Percentiles rank a stretch among this genome's conserved stretches.
These are phyloP conservation scores for Boletus smithii DNA, from an alignment of 1,284 basidiomycete species.

Conservation along the genomic window DNA sequence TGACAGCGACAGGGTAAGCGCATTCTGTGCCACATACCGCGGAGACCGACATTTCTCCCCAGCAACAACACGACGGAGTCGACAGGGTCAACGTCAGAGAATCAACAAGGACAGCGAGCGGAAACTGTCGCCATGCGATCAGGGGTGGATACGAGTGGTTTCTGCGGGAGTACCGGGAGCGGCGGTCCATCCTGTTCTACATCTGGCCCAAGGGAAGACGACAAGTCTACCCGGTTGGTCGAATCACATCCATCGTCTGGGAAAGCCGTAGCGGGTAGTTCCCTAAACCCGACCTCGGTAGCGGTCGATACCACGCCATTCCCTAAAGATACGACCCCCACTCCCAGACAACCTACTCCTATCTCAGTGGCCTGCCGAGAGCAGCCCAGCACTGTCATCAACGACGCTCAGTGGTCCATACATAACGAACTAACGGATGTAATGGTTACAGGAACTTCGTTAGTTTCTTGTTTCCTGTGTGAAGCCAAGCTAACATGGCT, in stretches of 20 bases:
- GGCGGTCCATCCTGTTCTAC: too few relatives aligned
- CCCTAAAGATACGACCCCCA: not conserved
- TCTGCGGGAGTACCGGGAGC: too few relatives aligned
- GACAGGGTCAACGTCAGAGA: not conserved
- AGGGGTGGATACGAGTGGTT: too few relatives aligned
- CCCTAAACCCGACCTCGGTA: not conserved
- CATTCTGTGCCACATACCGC: not conserved
- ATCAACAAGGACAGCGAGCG: not conserved
- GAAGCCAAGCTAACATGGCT: slow-evolving; percentile 1
- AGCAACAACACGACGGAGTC: slow-evolving; percentile 1
- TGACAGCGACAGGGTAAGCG: slow-evolving; percentile 2
- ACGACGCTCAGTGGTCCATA: not conserved
- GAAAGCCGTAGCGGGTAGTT: not conserved
- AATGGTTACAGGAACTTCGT: not conserved
- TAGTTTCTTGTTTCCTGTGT: not conserved
- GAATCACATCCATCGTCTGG: not conserved
- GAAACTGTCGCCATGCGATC: too few relatives aligned
- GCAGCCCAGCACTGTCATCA: not conserved
- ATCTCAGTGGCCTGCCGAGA: not conserved
- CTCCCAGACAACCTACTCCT: not conserved
- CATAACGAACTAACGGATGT: not conserved
- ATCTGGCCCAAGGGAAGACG: not conserved
- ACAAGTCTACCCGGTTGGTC: not conserved
- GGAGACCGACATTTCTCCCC: not conserved
- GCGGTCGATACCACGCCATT: not conserved